Conservation (phyloP, 2,329 filamentous ascomycete species). For the Ceratocystiopsis sp. region DNA sequence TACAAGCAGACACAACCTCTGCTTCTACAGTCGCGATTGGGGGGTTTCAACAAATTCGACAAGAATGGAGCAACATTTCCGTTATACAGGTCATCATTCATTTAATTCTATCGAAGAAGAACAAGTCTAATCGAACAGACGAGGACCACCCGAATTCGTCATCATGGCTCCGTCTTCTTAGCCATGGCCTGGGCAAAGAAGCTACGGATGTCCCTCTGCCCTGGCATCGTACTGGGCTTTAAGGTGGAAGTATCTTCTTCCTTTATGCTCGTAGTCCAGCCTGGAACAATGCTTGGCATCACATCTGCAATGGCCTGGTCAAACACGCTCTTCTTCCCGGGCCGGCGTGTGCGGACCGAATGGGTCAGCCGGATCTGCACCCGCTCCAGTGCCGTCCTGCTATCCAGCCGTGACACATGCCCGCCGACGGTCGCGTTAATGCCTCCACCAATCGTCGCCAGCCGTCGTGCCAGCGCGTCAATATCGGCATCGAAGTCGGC, state of each 20-base stretch:
- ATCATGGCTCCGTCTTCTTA: background rate
- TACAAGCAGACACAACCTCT: background rate
- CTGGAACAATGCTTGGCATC: too few relatives aligned
- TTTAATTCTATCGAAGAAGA: background rate
- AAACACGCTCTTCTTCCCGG: constrained; percentile 33
- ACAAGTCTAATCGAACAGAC: too few relatives aligned
- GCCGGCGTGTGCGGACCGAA: constrained; percentile 48
- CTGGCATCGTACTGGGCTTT: background rate
- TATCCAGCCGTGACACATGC: constrained; percentile 54
- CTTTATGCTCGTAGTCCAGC: too few relatives aligned
- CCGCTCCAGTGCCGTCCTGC: constrained; percentile 59
- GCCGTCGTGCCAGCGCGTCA: constrained; percentile 43
- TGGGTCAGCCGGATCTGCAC: constrained; percentile 58
- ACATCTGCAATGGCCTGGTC: background rate
- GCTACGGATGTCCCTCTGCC: constrained; percentile 9
- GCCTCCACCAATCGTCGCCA: constrained; percentile 39
- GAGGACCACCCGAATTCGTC: background rate
- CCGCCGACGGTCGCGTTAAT: constrained; percentile 63
- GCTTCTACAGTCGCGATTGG: background rate
- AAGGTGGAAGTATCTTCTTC: too few relatives aligned
- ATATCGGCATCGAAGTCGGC: constrained; percentile 50
- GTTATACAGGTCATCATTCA: background rate
- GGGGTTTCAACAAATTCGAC: too few relatives aligned
- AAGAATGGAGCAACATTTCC: too few relatives aligned
- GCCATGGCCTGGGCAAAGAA: constrained; percentile 7